These are phyloP conservation scores for Apiospora malaysiana DNA, from an alignment of 2,329 filamentous ascomycete genomes.

Conservation along the genomic window DNA sequence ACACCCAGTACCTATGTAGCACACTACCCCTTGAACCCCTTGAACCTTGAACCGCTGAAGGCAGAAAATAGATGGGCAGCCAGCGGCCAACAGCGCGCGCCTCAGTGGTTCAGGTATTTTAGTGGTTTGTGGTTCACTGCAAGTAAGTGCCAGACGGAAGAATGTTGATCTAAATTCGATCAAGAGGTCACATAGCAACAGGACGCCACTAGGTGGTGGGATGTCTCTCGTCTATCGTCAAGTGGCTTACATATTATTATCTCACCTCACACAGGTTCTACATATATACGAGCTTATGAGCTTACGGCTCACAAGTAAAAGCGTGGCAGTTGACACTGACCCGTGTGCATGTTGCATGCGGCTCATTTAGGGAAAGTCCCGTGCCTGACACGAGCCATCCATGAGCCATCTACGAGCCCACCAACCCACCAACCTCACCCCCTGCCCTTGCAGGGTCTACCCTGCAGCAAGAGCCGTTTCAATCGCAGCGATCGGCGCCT, in stretches of 20 bases:
- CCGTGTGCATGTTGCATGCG: conserved; percentile 7
- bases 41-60: conserved; percentile 8
- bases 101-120: not conserved
- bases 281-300: not conserved
- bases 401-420: not conserved
- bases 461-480: conserved; percentile 21
- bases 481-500: conserved; percentile 20
- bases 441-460: not conserved
- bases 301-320: no score
- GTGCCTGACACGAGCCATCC: conserved; percentile 9
- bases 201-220: not conserved
- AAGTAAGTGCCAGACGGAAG: not conserved
- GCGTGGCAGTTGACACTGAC: not conserved
- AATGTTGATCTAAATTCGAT: not conserved
- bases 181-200: not conserved
- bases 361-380: conserved; percentile 14
- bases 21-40: conserved; percentile 9
- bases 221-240: not conserved
- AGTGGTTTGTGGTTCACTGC: not conserved
- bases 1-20: no score
- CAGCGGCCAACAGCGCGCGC: no score
- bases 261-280: not conserved
- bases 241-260: not conserved
- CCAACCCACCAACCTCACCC: no score
- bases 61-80: not conserved